Evolutionary conservation across 257 asterid species (phyloP).

Genomic region (Buddleja alternifolia): DNA sequence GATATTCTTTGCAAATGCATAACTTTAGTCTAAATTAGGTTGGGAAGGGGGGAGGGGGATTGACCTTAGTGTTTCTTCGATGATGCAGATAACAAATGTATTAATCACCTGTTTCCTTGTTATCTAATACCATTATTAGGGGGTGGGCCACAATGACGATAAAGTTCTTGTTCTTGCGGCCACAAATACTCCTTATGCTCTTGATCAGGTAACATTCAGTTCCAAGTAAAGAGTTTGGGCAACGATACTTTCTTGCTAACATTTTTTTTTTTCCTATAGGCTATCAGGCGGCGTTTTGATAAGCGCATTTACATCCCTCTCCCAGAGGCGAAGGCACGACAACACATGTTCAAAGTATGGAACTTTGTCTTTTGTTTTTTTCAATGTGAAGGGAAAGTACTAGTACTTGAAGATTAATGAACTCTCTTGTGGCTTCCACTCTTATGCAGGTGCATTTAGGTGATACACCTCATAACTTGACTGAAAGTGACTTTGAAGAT

Average conservation of each 20-base stretch:
- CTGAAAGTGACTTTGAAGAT: slow-evolving; percentile 69
- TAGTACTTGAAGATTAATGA: slow-evolving; percentile 1
- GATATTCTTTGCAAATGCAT: slow-evolving; percentile 17
- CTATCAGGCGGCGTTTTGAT: slow-evolving; percentile 93
- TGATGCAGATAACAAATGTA: slow-evolving; percentile 3
- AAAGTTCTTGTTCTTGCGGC: slow-evolving; percentile 99
- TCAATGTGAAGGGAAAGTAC: not conserved
- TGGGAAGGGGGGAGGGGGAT: not conserved
- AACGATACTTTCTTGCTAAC: not conserved
- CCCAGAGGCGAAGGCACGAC: slow-evolving; percentile 91
- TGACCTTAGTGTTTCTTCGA: not conserved
- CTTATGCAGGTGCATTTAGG: slow-evolving; percentile 75
- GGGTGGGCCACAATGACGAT: slow-evolving; percentile 96
- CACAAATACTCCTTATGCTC: slow-evolving; percentile 95
- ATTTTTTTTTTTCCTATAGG: slow-evolving; percentile 44
- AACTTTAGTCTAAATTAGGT: slow-evolving; percentile 11
- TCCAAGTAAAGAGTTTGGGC: slow-evolving; percentile 12
- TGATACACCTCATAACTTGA: slow-evolving; percentile 75
- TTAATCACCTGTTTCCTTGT: slow-evolving; percentile 27
- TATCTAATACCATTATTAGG: slow-evolving; percentile 48
- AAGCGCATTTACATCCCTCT: slow-evolving; percentile 97
- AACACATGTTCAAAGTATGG: slow-evolving; percentile 93
- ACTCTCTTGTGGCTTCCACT: not conserved
- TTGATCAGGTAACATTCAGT: slow-evolving; percentile 76
- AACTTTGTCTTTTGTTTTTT: slow-evolving; percentile 18